phyloP scores from a whole-genome alignment of 2,329 filamentous ascomycete genomes.

The Colletotrichum filicis region DNA sequence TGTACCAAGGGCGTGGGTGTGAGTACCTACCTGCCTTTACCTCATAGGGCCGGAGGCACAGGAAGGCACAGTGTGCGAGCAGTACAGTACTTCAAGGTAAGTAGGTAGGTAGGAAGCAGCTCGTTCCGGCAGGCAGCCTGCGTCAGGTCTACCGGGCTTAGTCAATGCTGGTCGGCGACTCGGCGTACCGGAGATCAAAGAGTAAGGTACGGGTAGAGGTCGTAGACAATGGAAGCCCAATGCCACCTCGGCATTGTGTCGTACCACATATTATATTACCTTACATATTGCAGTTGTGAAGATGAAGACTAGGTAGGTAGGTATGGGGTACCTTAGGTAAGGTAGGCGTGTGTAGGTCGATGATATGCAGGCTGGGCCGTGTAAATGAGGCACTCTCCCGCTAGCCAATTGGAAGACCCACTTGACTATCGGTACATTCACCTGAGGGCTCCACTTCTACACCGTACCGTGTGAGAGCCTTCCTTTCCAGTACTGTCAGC shows the following conservation, averaged over 20 bases:
- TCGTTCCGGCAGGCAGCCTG: background rate
- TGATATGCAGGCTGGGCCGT: background rate
- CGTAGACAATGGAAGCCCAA: background rate
- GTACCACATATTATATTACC: background rate
- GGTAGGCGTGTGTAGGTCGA: too few relatives aligned
- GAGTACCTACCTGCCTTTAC: background rate
- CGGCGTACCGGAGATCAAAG: too few relatives aligned
- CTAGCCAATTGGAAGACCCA: slow-evolving; percentile 10
- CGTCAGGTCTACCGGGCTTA: too few relatives aligned
- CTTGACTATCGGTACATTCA: background rate
- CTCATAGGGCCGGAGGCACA: background rate
- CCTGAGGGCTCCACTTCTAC: slow-evolving; percentile 12
- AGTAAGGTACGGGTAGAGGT: too few relatives aligned
- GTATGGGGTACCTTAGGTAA: too few relatives aligned
- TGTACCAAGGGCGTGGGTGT: background rate
- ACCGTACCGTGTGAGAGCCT: slow-evolving; percentile 26
- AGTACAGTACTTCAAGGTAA: background rate
- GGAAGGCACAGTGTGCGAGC: background rate
- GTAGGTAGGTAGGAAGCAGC: too few relatives aligned
- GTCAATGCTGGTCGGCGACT: background rate
- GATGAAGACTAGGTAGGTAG: background rate
- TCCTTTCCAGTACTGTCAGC: background rate
- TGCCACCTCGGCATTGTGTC: slow-evolving; percentile 1
- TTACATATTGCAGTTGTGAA: background rate
- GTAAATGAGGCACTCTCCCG: background rate